Percentiles rank a stretch among this genome's conserved stretches.
Evolutionary conservation across 2,329 filamentous ascomycete genomes (phyloP).

Genomic region (Fonsecaea pedrosoi): DNA sequence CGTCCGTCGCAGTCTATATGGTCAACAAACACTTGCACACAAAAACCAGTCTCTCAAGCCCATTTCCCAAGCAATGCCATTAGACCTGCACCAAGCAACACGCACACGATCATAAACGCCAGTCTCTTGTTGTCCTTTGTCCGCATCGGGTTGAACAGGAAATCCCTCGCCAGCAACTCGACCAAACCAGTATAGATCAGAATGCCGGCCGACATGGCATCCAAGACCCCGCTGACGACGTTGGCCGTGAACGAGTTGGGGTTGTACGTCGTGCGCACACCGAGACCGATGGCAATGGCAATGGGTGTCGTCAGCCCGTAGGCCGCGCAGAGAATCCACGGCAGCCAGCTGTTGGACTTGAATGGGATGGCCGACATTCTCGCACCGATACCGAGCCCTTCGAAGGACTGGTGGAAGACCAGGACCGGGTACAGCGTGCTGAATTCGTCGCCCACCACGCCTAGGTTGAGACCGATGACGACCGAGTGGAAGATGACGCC

Average conservation of each 20-base stretch:
- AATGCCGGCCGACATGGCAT: slow-evolving; percentile 58
- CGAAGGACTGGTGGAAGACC: slow-evolving; percentile 69
- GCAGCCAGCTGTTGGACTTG: slow-evolving; percentile 53
- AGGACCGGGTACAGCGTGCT: slow-evolving; percentile 65
- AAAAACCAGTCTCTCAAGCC: slow-evolving; percentile 45
- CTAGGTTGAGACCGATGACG: slow-evolving; percentile 68
- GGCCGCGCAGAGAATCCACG: slow-evolving; percentile 56
- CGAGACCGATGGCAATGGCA: slow-evolving; percentile 58
- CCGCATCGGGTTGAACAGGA: slow-evolving; percentile 57
- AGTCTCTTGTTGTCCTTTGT: slow-evolving; percentile 49
- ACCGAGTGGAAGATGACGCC: slow-evolving; percentile 70
- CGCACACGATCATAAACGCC: slow-evolving; percentile 52
- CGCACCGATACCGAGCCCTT: slow-evolving; percentile 68
- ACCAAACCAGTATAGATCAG: slow-evolving; percentile 59
- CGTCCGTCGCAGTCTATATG: background rate
- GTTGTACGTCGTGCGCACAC: slow-evolving; percentile 54
- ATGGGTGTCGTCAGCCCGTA: slow-evolving; percentile 63
- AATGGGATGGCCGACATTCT: slow-evolving; percentile 65
- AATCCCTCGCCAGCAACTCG: slow-evolving; percentile 58
- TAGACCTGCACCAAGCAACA: slow-evolving; percentile 50
- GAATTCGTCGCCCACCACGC: slow-evolving; percentile 65
- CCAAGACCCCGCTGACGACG: slow-evolving; percentile 55
- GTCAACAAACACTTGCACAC: background rate
- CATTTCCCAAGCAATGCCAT: slow-evolving; percentile 62
- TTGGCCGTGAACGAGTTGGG: slow-evolving; percentile 51